These are phyloP conservation scores for Trametes polyzona DNA, from an alignment of 1,284 basidiomycete genomes.

Conservation along the genomic window DNA sequence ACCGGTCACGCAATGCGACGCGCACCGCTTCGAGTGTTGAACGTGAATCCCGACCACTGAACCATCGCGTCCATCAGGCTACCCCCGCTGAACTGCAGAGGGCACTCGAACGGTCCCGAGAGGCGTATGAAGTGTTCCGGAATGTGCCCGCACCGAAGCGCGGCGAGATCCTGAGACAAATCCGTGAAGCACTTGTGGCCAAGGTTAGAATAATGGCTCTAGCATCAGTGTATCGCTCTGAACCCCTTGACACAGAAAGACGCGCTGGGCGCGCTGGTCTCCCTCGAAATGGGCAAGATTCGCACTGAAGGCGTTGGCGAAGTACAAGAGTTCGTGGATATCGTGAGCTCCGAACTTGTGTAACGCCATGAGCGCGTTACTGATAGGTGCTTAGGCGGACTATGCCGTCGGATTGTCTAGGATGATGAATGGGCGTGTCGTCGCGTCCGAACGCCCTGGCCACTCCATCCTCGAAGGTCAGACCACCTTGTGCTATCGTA, in stretches of 20 bases:
- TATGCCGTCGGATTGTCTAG: conserved; percentile 85
- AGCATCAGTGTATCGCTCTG: background rate
- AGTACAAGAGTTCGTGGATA: conserved; percentile 94
- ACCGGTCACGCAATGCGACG: too few relatives aligned
- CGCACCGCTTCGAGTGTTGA: too few relatives aligned
- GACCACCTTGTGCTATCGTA: background rate
- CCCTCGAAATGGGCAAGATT: conserved; percentile 97
- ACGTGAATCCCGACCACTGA: too few relatives aligned
- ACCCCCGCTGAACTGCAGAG: conserved; percentile 69
- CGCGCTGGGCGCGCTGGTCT: conserved; percentile 82
- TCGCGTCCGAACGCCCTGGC: conserved; percentile 87
- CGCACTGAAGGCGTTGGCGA: conserved; percentile 91
- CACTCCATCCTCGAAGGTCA: conserved; percentile 88
- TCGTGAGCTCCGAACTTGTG: conserved; percentile 51
- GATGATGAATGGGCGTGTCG: conserved; percentile 88
- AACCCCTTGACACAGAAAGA: conserved; percentile 54
- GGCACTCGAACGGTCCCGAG: conserved; percentile 64
- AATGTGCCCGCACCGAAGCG: conserved; percentile 84
- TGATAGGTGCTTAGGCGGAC: conserved; percentile 50
- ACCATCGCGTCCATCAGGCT: conserved; percentile 47
- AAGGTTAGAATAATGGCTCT: conserved; percentile 54
- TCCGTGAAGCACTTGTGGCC: conserved; percentile 78
- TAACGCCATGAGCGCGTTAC: background rate
- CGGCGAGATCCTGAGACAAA: conserved; percentile 88
- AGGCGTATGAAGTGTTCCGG: conserved; percentile 76